These are phyloP conservation scores for Sporothrix variecibatus DNA, from an alignment of 2,329 filamentous ascomycete species.

Conservation along the genomic window DNA sequence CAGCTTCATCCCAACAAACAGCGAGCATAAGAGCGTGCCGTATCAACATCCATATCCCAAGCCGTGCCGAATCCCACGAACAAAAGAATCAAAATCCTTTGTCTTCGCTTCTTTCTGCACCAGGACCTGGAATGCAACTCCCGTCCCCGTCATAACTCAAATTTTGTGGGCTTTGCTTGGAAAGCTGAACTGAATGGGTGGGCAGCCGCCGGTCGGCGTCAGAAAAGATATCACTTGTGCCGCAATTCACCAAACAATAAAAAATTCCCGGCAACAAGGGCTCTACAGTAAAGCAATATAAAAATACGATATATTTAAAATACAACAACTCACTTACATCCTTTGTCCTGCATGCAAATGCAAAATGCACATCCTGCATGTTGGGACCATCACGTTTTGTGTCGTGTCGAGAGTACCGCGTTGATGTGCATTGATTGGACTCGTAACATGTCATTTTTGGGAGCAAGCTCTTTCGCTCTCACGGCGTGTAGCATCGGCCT, in stretches of 20 bases:
- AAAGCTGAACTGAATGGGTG: neutral
- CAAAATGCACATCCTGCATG: slow-evolving; percentile 9
- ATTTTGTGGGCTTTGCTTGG: neutral
- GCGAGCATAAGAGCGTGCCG: neutral
- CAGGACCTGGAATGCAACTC: neutral
- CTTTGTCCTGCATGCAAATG: neutral
- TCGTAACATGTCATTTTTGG: slow-evolving; percentile 16
- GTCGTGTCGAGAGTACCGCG: neutral
- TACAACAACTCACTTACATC: neutral
- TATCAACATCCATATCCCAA: neutral
- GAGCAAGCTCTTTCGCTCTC: neutral
- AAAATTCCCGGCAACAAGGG: neutral
- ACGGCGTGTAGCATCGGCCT: neutral
- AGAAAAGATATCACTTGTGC: neutral
- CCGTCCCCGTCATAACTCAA: slow-evolving; percentile 5
- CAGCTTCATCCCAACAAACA: neutral
- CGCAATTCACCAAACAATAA: neutral
- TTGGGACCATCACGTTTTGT: slow-evolving; percentile 12
- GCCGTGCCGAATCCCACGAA: neutral
- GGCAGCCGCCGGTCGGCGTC: slow-evolving; percentile 2
- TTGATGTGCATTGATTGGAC: slow-evolving; percentile 14
- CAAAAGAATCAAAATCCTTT: neutral
- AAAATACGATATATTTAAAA: neutral
- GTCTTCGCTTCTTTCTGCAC: neutral
- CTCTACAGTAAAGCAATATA: neutral